These are phyloP conservation scores for Cordyceps militaris DNA, from an alignment of 2,329 filamentous ascomycete genomes.

Conservation along the genomic window DNA sequence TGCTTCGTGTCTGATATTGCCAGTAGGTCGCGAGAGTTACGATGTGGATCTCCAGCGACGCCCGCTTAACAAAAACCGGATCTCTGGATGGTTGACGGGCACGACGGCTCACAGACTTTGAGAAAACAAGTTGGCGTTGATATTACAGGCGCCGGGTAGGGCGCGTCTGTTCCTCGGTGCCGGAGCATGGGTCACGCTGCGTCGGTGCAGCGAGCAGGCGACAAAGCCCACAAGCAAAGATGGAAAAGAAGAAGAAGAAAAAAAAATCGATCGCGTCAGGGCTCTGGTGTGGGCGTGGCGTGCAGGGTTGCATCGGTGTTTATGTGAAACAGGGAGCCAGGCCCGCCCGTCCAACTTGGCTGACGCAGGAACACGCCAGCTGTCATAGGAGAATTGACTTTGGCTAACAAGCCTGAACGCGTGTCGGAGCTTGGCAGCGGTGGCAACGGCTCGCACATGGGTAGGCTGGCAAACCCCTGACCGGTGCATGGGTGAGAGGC, in stretches of 20 bases:
- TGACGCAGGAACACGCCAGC: conserved; percentile 4
- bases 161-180: not conserved
- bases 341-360: conserved; percentile 6
- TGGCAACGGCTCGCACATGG: not conserved
- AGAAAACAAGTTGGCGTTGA: no score
- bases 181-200: not conserved
- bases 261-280: conserved; percentile 6
- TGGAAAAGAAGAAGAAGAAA: not conserved
- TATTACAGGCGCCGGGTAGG: no score
- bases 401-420: not conserved
- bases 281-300: not conserved
- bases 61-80: not conserved
- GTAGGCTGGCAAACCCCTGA: not conserved
- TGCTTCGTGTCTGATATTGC: not conserved
- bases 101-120: no score
- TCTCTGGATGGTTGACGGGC: no score
- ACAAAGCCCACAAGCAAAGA: not conserved
- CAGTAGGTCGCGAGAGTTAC: not conserved
- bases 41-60: not conserved
- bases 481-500: not conserved
- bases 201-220: not conserved
- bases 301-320: conserved; percentile 9
- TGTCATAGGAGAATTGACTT: conserved; percentile 2
- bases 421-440: not conserved
- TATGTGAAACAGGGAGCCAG: conserved; percentile 8